Evolutionary conservation across 305 asterid genomes (phyloP), one percentile per base, ranked within the genome.

Genomic region (Euphrasia arctica): DNA sequence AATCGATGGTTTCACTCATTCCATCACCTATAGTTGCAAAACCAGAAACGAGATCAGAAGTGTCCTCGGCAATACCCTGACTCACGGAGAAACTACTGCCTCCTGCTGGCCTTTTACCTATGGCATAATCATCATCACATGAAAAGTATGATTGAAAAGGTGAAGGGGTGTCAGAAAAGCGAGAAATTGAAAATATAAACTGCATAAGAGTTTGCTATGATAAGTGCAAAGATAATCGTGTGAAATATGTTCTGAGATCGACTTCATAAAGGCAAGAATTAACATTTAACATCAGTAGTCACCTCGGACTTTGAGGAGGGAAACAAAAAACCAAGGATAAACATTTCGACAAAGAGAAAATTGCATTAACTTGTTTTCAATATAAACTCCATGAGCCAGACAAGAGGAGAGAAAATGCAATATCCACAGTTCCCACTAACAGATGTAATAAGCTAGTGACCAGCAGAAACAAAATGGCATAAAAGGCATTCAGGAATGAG

Each of bases 11-110:
- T 79, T 88, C 96, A 74, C 87, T 86, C 77, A 91, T 70, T 62
- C 95, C 95, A 68, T 89, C 95, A 70, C 98, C 98, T 63, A 91
- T 75, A 69, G 94, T 90, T 75, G 95, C 97, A 77, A 92, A 90
- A 84, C 95, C 95, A 75, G 97, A 92, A 70, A 92, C 95, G 25
- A 85, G 88, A 82, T 87, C 97, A 73, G 96, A 84, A 43, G 94
- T 78, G 70, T 87, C 98, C 80, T 92, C 97, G 61, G 96, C 74
- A 70, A 92, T 92, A 58, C 96, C 97, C 76, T 89, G 97, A 83
- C 97, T 92, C 60, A 90, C 91, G 48, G 97, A 92, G 39, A 90
- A 87, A 96, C 97, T 90, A 68, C 84, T 87, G 73, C 95, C 95
- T 75, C 95, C 98, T 39, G 74, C 80, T 52, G 80, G 79, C 76